phyloP scores from a whole-genome alignment of 352 stramenopile species.

The Hyaloperonospora arabidopsidis region DNA sequence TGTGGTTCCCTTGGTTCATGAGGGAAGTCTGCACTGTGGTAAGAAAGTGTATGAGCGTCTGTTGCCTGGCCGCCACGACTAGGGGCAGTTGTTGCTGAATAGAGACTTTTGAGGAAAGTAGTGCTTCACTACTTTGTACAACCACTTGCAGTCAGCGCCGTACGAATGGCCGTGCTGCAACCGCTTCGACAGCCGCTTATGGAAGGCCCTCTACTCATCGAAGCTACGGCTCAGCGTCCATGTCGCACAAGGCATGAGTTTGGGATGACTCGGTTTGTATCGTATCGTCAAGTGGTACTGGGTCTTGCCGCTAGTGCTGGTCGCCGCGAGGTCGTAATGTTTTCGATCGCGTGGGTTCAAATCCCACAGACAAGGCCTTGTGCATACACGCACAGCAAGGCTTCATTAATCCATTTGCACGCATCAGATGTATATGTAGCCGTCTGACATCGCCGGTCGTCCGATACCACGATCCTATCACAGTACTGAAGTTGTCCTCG shows the following conservation, averaged over 20 bases:
- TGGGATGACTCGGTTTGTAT: conserved; percentile 20
- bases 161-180: conserved; percentile 52
- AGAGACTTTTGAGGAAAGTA: conserved; percentile 51
- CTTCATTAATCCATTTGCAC: too few relatives aligned
- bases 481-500: too few relatives aligned
- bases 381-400: too few relatives aligned
- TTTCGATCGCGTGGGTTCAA: too few relatives aligned
- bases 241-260: conserved; percentile 18
- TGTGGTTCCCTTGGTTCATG: conserved; percentile 33
- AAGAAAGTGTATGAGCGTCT: conserved; percentile 34
- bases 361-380: too few relatives aligned
- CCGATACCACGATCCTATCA: too few relatives aligned
- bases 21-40: conserved; percentile 32
- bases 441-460: too few relatives aligned
- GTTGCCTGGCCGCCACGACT: conserved; percentile 25
- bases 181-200: conserved; percentile 36
- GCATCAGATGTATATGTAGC: too few relatives aligned
- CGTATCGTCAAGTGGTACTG: conserved; percentile 33
- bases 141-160: conserved; percentile 52
- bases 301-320: conserved; percentile 15
- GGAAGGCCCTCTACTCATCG: conserved; percentile 43
- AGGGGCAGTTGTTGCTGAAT: conserved; percentile 31
- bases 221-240: conserved; percentile 34
- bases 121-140: conserved; percentile 54
- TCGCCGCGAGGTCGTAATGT: conserved; percentile 21